Evolutionary conservation across 2,329 filamentous ascomycete species (phyloP).

Genomic region (Sphaerulina populicola): DNA sequence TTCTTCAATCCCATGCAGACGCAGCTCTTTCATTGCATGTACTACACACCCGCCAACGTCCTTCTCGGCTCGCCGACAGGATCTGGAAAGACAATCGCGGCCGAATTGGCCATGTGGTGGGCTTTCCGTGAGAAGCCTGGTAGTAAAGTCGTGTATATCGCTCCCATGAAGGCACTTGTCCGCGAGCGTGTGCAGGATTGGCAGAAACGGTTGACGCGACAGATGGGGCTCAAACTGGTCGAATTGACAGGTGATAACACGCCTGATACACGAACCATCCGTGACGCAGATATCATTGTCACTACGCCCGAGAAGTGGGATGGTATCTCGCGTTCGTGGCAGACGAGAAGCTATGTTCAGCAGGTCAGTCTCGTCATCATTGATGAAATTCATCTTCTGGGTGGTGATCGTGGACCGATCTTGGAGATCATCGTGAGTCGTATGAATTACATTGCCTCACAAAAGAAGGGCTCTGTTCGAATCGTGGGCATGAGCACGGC

Average conservation of each 20-base stretch:
- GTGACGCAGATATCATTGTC: slow-evolving; percentile 93
- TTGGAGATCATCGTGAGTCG: slow-evolving; percentile 86
- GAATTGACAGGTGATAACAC: slow-evolving; percentile 98
- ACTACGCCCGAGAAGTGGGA: slow-evolving; percentile 99
- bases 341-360: slow-evolving; percentile 90
- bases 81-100: slow-evolving; percentile 94
- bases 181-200: slow-evolving; percentile 95
- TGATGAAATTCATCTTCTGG: slow-evolving; percentile 95
- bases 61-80: slow-evolving; percentile 91
- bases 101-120: slow-evolving; percentile 99
- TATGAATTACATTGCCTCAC: slow-evolving; percentile 98
- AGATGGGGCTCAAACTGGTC: slow-evolving; percentile 81
- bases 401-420: slow-evolving; percentile 92
- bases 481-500: slow-evolving; percentile 98
- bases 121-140: slow-evolving; percentile 89
- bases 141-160: slow-evolving; percentile 97
- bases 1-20: slow-evolving; percentile 99
- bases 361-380: slow-evolving; percentile 96
- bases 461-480: slow-evolving; percentile 80
- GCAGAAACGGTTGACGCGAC: slow-evolving; percentile 69
- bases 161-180: slow-evolving; percentile 97
- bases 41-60: slow-evolving; percentile 85
- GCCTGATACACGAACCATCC: slow-evolving; percentile 88
- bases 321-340: slow-evolving; percentile 97
- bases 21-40: slow-evolving; percentile 93